Evolutionary conservation across 2,329 filamentous ascomycete genomes (phyloP), one percentile per base, ranked within the genome.

Genomic region (Zelopaecilomyces penicillatus): DNA sequence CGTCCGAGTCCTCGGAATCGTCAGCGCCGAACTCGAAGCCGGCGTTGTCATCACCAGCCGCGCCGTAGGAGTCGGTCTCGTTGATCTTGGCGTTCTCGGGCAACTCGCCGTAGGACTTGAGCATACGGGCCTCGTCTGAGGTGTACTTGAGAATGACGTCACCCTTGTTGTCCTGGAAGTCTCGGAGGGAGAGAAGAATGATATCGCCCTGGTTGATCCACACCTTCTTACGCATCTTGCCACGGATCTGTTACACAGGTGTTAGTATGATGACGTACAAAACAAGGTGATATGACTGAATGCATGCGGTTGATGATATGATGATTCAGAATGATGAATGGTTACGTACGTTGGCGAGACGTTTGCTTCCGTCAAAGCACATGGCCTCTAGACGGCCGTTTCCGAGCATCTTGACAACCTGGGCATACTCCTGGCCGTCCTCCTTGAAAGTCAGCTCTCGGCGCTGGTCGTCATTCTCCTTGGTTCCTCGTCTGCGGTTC

Each of bases 11-110:
- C 30, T 77, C 77, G 41, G 74, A 78, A 61, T 86, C 83, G 68
- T 95, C 91, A 68, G 97, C 90, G 72, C 94, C 93, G 75, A 97
- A 97, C 74, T 97, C 93, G 76, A 98, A 95, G 71, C 93, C 93
- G 73, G 86, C 88, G 62, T 95, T 88, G 68, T 93, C 91, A 66
- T 95, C 85, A 68, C 89, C 90, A 67, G 90, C 87, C 68, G 90
- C 87, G 61, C 87, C 81, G 62, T 85, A 95, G 39, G 88, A 95
- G 69, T 97, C 93, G 53, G 89, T 95, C 80, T 98, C 93, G 81
- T 98, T 98, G 81, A 98, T 98, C 85, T 97, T 97, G 66, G 93
- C 93, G 62, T 82, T 86, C 73, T 97, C 93, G 57, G 93, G 93
- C 49, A 98, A 77, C 71, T 98, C 93, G 67, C 93, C 93, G 69